Evolutionary conservation across 2,329 filamentous ascomycete species (phyloP).

Genomic region (Aspergillus glaucus): DNA sequence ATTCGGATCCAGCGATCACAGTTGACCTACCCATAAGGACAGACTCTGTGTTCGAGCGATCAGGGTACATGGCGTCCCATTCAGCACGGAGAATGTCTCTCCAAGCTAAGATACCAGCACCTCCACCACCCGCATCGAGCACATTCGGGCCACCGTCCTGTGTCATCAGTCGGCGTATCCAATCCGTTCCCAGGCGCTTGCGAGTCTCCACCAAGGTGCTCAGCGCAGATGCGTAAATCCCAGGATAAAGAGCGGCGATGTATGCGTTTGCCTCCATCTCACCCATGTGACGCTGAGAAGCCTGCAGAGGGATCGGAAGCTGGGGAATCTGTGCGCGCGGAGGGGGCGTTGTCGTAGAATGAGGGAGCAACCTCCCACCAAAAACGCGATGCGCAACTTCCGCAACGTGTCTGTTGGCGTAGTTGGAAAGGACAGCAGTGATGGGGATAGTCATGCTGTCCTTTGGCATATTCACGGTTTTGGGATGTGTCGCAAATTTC

Average conservation of each 20-base stretch:
- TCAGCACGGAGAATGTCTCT: conserved; percentile 71
- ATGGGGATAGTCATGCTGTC: conserved; percentile 65
- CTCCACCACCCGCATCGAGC: conserved; percentile 57
- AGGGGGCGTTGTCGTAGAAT: conserved; percentile 65
- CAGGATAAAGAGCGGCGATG: conserved; percentile 55
- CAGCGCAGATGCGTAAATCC: conserved; percentile 53
- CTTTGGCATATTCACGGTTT: conserved; percentile 68
- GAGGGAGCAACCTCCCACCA: conserved; percentile 68
- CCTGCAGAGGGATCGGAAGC: conserved; percentile 52
- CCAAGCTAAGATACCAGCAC: conserved; percentile 57
- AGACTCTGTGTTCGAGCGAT: conserved; percentile 33
- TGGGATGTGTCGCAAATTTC: conserved; percentile 66
- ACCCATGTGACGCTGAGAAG: conserved; percentile 51
- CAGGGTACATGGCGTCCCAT: conserved; percentile 62
- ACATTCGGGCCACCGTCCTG: conserved; percentile 53
- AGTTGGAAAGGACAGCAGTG: conserved; percentile 58
- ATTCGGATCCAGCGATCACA: conserved; percentile 69
- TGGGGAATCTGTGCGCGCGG: conserved; percentile 46
- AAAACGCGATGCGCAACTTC: conserved; percentile 67
- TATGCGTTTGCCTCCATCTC: conserved; percentile 57
- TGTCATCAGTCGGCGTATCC: conserved; percentile 51
- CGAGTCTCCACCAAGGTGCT: conserved; percentile 55
- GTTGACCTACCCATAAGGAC: conserved; percentile 62
- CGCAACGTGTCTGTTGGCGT: conserved; percentile 67
- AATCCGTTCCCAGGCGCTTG: conserved; percentile 53